phyloP scores from a whole-genome alignment of 345 rosid genomes.

The Syzygium jambos region DNA sequence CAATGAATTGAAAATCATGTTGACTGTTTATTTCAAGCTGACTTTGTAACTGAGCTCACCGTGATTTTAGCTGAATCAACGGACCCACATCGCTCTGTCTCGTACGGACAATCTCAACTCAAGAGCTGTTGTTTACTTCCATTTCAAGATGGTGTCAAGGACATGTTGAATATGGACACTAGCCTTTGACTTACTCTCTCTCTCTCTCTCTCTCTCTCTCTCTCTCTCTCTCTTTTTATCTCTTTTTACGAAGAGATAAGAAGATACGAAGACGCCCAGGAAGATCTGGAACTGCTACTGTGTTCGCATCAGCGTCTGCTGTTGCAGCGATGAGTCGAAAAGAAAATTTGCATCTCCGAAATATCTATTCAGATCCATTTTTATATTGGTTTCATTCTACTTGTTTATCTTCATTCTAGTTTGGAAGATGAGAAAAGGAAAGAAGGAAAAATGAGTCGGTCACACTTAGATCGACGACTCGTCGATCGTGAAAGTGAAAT shows the following conservation, averaged over 20 bases:
- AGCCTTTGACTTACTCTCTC: not conserved
- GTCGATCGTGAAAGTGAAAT: not conserved
- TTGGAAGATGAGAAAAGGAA: not conserved
- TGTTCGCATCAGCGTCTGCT: not conserved
- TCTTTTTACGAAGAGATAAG: not conserved
- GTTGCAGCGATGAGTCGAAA: not conserved
- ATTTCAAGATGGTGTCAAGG: not conserved
- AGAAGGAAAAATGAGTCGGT: not conserved
- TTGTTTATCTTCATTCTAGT: not conserved
- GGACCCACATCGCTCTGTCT: not conserved
- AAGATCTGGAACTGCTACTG: not conserved
- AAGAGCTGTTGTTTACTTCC: not conserved
- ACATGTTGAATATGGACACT: not conserved
- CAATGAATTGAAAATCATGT: not conserved
- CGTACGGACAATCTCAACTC: not conserved
- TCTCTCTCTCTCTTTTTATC: no score
- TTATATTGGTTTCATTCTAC: not conserved
- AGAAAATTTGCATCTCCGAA: not conserved
- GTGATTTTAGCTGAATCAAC: not conserved
- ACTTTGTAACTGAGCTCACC: not conserved
- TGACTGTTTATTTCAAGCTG: not conserved
- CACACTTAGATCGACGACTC: not conserved
- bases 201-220: not conserved
- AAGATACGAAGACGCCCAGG: not conserved
- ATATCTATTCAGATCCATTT: not conserved